Evolutionary conservation across 441 rosid genomes (phyloP).

Genomic region (Gossypium schwendimanii): DNA sequence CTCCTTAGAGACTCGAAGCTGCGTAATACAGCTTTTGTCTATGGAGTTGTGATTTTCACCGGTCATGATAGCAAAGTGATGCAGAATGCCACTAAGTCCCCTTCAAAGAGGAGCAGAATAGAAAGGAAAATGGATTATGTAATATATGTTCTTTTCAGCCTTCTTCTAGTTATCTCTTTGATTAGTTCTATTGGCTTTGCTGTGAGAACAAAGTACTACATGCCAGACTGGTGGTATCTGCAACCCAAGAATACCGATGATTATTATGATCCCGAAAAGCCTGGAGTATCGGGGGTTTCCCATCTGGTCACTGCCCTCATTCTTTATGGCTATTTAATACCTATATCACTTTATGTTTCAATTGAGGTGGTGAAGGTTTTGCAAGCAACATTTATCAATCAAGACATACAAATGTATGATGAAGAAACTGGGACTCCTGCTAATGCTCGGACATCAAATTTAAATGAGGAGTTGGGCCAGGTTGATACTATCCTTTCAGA

Average conservation of each 20-base stretch:
- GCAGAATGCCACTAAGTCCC: conserved; percentile 90
- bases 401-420: conserved; percentile 77
- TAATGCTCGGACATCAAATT: conserved; percentile 83
- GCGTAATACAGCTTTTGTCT: conserved; percentile 72
- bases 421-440: conserved; percentile 79
- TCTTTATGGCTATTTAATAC: conserved; percentile 89
- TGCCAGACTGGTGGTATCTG: conserved; percentile 84
- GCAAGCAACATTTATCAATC: conserved; percentile 85
- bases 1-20: conserved; percentile 95
- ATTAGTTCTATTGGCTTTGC: conserved; percentile 82
- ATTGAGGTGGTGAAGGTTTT: conserved; percentile 91
- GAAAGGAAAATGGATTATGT: conserved; percentile 89
- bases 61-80: conserved; percentile 94
- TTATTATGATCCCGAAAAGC: conserved; percentile 52
- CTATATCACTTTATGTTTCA: conserved; percentile 94
- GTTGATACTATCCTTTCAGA: conserved; percentile 92
- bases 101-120: conserved; percentile 79
- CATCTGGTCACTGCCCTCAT: conserved; percentile 88
- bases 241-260: conserved; percentile 38
- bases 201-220: conserved; percentile 58
- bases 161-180: conserved; percentile 62
- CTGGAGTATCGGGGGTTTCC: conserved; percentile 55
- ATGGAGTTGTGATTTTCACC: conserved; percentile 78
- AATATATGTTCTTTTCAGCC: conserved; percentile 70
- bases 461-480: conserved; percentile 93